Base-by-base conservation (phyloP, 2,329 filamentous ascomycete species). In the Cladosporium sp. region DNA sequence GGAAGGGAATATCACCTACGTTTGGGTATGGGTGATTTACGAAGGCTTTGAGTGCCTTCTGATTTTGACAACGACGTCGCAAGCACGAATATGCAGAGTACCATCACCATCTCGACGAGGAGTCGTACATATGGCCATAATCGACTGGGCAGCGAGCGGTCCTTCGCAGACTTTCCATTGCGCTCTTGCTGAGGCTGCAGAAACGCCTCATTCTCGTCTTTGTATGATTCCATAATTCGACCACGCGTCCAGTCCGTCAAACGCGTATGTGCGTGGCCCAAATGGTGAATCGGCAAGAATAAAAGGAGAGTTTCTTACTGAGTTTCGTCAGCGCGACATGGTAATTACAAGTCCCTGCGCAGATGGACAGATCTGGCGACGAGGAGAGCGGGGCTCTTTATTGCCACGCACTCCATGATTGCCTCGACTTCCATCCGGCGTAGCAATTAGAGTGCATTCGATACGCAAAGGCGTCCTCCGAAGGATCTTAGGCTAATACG, bases 401-500 rank as follows among this genome's bases (percentile, higher is more conserved):
- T 10, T 34, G 50, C 28, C 28, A 32, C 28, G 28, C 28, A 32
- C 25, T 37, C 25, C 36, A 22, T 20, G 25, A 32, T 32, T 32
- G 28, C 28, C 28, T 32, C 28, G 28, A 32, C 28, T 10, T 24
- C 13, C 24, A 44, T 37, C 40, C 40, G 34, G 52, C 20, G 52
- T 45, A 45, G 52, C 52, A 55, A 13, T 55, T 55, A 55, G 25
- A 55, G 28, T 55, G 17, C 9, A 47, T 28, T 36, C 17, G 39
- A 37, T 37, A 35, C 28, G 25, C 20, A 34, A 32, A 39, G 20
- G 20, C 47, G 47, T 19, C 1, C 10, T 25, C 32, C 39, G 37
- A 47, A 36, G 52, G 22, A 28, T 42, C 40, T 55, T 47, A 55
- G 52, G 52, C 52, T 55, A 55, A 54, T 54, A 44, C 39, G 51